These are phyloP conservation scores for Apiospora saccharicola DNA, from an alignment of 2,329 filamentous ascomycete species.

Conservation along the genomic window DNA sequence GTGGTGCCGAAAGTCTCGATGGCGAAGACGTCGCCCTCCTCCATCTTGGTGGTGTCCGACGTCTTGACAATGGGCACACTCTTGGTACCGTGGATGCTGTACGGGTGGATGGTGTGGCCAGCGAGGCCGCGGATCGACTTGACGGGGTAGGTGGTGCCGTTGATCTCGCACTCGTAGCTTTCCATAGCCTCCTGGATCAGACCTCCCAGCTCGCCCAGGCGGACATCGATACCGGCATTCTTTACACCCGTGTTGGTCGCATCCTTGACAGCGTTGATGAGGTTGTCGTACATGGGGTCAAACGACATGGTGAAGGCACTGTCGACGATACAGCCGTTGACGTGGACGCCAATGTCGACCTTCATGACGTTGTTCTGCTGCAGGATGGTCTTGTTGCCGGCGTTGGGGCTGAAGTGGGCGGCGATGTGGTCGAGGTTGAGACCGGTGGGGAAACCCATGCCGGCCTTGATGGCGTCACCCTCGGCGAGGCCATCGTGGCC, in stretches of 20 bases:
- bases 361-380: slow-evolving; percentile 80
- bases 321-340: slow-evolving; percentile 82
- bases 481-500: slow-evolving; percentile 80
- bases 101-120: slow-evolving; percentile 88
- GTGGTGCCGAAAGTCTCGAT: slow-evolving; percentile 97
- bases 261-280: slow-evolving; percentile 75
- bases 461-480: slow-evolving; percentile 79
- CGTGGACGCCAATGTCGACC: slow-evolving; percentile 82
- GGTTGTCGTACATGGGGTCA: slow-evolving; percentile 76
- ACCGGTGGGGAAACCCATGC: slow-evolving; percentile 88
- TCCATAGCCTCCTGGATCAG: slow-evolving; percentile 92
- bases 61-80: slow-evolving; percentile 93
- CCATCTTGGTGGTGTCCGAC: slow-evolving; percentile 92
- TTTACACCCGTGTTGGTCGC: slow-evolving; percentile 87
- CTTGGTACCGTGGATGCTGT: slow-evolving; percentile 92
- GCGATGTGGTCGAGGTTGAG: slow-evolving; percentile 85
- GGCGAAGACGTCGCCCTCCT: slow-evolving; percentile 93
- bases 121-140: slow-evolving; percentile 89
- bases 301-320: slow-evolving; percentile 82
- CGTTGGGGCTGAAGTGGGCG: slow-evolving; percentile 87
- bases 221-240: slow-evolving; percentile 91
- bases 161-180: slow-evolving; percentile 87
- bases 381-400: slow-evolving; percentile 80
- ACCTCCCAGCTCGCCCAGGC: slow-evolving; percentile 84
- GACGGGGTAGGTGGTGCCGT: slow-evolving; percentile 78